Evolutionary conservation across 495 filamentous ascomycete genomes (phyloP).

Genomic region (Cryomyces minteri): DNA sequence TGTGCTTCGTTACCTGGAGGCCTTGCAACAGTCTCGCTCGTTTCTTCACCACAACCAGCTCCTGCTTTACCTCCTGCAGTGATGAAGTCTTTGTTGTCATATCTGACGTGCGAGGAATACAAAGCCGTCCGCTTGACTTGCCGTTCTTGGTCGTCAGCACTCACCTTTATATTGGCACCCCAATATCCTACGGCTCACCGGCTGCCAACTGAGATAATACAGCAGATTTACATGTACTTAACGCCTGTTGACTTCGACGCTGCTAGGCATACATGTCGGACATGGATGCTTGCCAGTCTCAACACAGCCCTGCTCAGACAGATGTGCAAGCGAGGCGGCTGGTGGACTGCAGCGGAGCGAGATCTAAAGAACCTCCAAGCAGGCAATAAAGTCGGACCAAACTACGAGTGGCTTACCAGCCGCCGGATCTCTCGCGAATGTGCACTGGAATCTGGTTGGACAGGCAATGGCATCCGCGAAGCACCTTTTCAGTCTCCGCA

Average conservation of each 20-base stretch:
- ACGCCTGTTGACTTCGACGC: constrained; percentile 44
- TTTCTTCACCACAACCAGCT: no score
- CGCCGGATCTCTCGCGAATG: no score
- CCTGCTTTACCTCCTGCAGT: no score
- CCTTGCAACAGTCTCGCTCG: no score
- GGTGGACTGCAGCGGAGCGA: constrained; percentile 17
- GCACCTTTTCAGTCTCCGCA: no score
- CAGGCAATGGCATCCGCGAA: no score
- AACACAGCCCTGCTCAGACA: constrained; percentile 28
- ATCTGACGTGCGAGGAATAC: constrained; percentile 1
- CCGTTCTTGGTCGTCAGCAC: constrained; percentile 12
- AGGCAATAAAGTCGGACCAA: no score
- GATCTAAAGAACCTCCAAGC: no score
- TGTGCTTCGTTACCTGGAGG: no score
- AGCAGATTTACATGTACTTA: constrained; percentile 36
- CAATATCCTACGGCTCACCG: constrained; percentile 9
- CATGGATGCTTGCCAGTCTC: constrained; percentile 49
- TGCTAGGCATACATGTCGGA: constrained; percentile 43
- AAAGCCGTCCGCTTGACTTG: constrained; percentile 16
- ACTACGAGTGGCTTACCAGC: no score
- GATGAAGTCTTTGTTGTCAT: no score
- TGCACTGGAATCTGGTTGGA: no score
- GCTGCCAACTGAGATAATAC: constrained; percentile 42
- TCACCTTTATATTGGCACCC: constrained; percentile 17
- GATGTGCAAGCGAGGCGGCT: constrained; percentile 42